Evolutionary conservation across 2,329 filamentous ascomycete species (phyloP).

Genomic region (Arachnomyces sp.): DNA sequence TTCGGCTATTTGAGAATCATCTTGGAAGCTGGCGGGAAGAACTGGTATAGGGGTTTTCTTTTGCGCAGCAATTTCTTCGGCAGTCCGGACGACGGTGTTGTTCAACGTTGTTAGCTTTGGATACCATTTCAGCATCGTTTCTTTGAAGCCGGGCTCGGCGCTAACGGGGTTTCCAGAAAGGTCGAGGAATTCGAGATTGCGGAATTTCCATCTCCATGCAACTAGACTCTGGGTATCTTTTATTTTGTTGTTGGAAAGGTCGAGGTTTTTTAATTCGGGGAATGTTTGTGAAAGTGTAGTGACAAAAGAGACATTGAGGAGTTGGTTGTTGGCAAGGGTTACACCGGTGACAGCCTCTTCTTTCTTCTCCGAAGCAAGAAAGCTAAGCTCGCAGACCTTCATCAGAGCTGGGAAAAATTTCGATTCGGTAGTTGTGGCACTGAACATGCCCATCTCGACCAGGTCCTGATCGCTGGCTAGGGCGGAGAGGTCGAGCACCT

Average conservation of each 20-base stretch:
- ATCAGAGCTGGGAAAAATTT: conserved; percentile 93
- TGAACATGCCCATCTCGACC: conserved; percentile 66
- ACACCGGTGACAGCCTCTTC: conserved; percentile 73
- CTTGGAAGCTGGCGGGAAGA: conserved; percentile 60
- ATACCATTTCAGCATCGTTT: conserved; percentile 71
- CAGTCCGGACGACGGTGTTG: conserved; percentile 61
- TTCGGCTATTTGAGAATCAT: conserved; percentile 65
- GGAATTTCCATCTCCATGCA: conserved; percentile 72
- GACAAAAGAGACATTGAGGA: conserved; percentile 63
- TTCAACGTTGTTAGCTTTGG: conserved; percentile 73
- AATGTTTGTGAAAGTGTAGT: conserved; percentile 69
- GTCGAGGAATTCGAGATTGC: conserved; percentile 69
- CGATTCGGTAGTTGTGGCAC: conserved; percentile 58
- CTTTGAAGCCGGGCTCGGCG: conserved; percentile 51
- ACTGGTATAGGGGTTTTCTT: conserved; percentile 54
- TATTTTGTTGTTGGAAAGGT: conserved; percentile 78
- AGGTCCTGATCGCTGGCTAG: conserved; percentile 66
- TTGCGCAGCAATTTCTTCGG: conserved; percentile 54
- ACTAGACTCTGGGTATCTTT: conserved; percentile 58
- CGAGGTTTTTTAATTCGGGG: conserved; percentile 77
- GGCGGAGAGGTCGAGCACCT: conserved; percentile 74
- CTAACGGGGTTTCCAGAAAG: conserved; percentile 69
- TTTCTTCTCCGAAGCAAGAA: conserved; percentile 63
- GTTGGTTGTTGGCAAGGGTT: conserved; percentile 69
- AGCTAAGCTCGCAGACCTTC: conserved; percentile 70